phyloP scores from a whole-genome alignment of 75 land plant genomes.

The Pinus albicaulis region DNA sequence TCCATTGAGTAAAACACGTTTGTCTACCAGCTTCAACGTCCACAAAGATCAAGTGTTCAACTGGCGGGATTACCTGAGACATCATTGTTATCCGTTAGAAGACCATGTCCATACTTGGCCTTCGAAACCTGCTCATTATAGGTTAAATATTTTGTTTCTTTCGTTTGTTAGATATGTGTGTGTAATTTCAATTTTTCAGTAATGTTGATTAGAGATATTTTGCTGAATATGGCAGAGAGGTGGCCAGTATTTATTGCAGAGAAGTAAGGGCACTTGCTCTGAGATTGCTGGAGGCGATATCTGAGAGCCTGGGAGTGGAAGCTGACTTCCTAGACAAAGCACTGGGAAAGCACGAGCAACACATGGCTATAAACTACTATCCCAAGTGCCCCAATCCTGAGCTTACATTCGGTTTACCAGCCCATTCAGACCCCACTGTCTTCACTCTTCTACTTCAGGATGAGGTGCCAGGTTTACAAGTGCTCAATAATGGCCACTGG shows the following conservation, averaged over 20 bases:
- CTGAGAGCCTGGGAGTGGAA: constrained; percentile 61
- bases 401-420: constrained; percentile 61
- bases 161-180: too few species aligned
- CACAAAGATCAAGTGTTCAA: too few species aligned
- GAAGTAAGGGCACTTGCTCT: constrained; percentile 24
- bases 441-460: constrained; percentile 64
- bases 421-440: constrained; percentile 63
- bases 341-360: constrained; percentile 32
- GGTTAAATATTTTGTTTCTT: too few species aligned
- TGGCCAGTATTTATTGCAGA: constrained; percentile 33
- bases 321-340: constrained; percentile 32
- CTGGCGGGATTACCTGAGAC: too few species aligned
- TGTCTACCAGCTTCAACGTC: too few species aligned
- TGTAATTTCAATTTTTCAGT: too few species aligned
- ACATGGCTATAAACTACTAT: constrained; percentile 67
- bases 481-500: constrained; percentile 41
- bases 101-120: too few species aligned
- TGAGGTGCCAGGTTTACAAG: constrained; percentile 50
- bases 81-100: too few species aligned
- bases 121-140: too few species aligned
- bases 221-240: constrained; percentile 19
- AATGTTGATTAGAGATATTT: too few species aligned
- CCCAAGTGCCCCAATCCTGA: constrained; percentile 75
- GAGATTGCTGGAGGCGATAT: constrained; percentile 39
- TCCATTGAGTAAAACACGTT: too few species aligned